phyloP scores from a whole-genome alignment of 2,329 filamentous ascomycete species.

The Neonectria faginata region DNA sequence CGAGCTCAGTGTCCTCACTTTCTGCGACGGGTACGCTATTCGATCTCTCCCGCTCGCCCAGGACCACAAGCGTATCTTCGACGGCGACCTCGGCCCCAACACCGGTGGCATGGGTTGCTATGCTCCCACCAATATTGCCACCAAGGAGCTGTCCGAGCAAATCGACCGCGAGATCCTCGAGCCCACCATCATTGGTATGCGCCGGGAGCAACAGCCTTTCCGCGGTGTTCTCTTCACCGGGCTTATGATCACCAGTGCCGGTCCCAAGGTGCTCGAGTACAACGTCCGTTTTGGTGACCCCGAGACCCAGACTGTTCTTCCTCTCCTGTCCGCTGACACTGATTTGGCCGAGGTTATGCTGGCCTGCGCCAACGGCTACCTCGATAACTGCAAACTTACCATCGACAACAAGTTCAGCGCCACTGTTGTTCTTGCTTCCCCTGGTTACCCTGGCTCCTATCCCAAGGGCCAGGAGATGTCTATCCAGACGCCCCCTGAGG shows the following conservation, averaged over 20 bases:
- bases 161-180: constrained; percentile 87
- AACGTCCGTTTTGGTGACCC: constrained; percentile 94
- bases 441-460: constrained; percentile 90
- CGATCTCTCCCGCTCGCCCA: constrained; percentile 89
- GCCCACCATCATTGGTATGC: constrained; percentile 90
- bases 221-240: constrained; percentile 86
- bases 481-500: constrained; percentile 58
- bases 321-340: constrained; percentile 79
- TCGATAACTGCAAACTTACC: constrained; percentile 76
- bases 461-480: constrained; percentile 77
- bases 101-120: constrained; percentile 99
- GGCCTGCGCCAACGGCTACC: constrained; percentile 80
- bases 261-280: constrained; percentile 89
- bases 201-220: constrained; percentile 79
- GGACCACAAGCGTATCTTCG: constrained; percentile 95
- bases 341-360: constrained; percentile 92
- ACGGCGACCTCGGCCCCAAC: constrained; percentile 91
- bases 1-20: constrained; percentile 90
- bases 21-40: constrained; percentile 89
- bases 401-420: constrained; percentile 79
- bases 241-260: constrained; percentile 88
- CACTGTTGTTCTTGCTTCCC: constrained; percentile 93
- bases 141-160: constrained; percentile 78
- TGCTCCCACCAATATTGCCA: constrained; percentile 85
- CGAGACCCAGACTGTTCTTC: constrained; percentile 88